Conservation (phyloP, 192 early-diverging fungal species). For the Jimgerdemannia lactiflua region DNA sequence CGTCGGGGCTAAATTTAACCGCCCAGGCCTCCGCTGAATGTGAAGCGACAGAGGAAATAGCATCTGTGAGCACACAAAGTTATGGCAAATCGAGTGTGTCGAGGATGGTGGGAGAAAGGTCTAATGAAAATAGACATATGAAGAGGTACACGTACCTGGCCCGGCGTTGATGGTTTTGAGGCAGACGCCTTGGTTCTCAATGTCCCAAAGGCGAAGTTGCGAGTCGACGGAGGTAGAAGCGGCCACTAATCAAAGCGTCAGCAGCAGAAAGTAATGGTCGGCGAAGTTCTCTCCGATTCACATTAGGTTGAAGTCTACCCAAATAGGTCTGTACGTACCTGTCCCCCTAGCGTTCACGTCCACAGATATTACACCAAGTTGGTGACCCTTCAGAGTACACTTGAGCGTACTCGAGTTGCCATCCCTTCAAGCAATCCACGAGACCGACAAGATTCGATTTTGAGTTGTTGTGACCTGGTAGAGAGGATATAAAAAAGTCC, state of each 20-base stretch:
- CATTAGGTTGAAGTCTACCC: no score
- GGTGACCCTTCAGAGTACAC: conserved; percentile 68
- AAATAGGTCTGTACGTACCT: conserved; percentile 22
- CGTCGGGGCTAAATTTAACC: conserved; percentile 70
- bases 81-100: no score
- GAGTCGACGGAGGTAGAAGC: conserved; percentile 77
- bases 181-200: conserved; percentile 45
- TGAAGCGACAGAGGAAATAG: neutral
- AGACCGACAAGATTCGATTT: conserved; percentile 3
- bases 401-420: conserved; percentile 50
- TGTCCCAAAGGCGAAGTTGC: conserved; percentile 77
- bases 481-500: neutral
- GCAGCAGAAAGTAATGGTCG: neutral
- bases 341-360: conserved; percentile 58
- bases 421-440: conserved; percentile 43
- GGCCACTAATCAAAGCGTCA: conserved; percentile 37
- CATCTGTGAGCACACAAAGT: neutral
- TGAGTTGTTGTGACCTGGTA: neutral
- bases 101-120: no score
- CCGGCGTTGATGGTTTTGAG: conserved; percentile 61
- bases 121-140: no score
- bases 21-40: conserved; percentile 73
- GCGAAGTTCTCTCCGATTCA: neutral
- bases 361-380: conserved; percentile 75
- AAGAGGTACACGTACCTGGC: conserved; percentile 32